Base-by-base conservation (phyloP, 441 rosid genomes). In the Pelargonium citronellum region DNA sequence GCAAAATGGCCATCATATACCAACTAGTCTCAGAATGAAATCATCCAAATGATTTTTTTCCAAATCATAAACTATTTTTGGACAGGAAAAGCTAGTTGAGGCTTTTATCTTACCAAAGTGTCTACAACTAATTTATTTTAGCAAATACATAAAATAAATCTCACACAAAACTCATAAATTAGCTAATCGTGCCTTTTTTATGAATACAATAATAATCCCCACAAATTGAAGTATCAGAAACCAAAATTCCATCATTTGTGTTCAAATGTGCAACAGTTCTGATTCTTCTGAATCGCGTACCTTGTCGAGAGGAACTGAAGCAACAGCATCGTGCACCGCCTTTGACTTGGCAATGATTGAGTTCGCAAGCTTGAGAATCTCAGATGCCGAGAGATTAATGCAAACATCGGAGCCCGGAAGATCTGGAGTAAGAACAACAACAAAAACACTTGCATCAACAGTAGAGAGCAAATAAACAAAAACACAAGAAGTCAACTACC, bases 301-400 rank as follows among this genome's bases (percentile, higher is more conserved):
- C 92, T 89, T 89, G 67, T 90, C 90, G 4, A 90, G 79, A 20
- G 97, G 89, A 79, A 91, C 86, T 34, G 87, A 90, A 67, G 95
- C 94, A 49, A 90, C 91, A 1, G 76, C 71, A 67, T 87, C 89
- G 72, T 90, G 91, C 73, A 94, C 89, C 73, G 75, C 79, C 70
- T 84, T 89, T 10, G 96, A 94, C 78, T 81, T 85, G 12, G 86
- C 81, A 12, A 90, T 81, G 2, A 94, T 79, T 72, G 80, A 81
- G 70, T 87, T 90, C 57, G 89, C 88, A 69, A 91, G 74, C 39
- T 87, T 87, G 71, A 86, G 76, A 81, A 94, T 90, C 74, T 86
- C 97, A 30, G 74, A 74, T 19, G 95, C 87, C 49, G 92, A 84
- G 69, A 94, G 83, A 77, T 82, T 82, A 51, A 87, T 76, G 19